Conservation (phyloP, 805 yeast species). For the Yarrowia divulgata region DNA sequence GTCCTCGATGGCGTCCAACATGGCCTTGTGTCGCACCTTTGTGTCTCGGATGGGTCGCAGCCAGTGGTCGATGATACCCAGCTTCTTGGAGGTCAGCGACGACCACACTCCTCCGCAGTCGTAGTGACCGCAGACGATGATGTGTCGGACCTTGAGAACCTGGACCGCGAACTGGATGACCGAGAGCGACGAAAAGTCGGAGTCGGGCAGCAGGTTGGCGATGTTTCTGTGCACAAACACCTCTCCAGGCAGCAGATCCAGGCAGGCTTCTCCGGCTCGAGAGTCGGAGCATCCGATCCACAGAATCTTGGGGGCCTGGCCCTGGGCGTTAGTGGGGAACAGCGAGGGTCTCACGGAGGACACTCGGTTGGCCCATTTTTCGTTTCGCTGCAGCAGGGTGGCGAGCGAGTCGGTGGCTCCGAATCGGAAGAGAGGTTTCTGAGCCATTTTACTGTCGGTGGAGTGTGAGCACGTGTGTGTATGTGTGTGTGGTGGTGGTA, state of each 20-base stretch:
- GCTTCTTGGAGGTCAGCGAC: conserved; percentile 66
- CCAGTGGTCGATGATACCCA: conserved; percentile 78
- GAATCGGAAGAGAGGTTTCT: conserved; percentile 47
- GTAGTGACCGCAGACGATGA: conserved; percentile 91
- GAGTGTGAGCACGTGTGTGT: conserved; percentile 26
- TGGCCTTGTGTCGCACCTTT: conserved; percentile 63
- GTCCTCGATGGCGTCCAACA: conserved; percentile 59
- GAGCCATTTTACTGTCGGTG: conserved; percentile 28
- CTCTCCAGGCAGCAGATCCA: conserved; percentile 88
- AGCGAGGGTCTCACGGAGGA: conserved; percentile 62
- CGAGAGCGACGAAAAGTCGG: conserved; percentile 76
- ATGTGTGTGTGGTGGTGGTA: conserved; percentile 4
- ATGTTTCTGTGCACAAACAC: conserved; percentile 87
- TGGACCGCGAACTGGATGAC: conserved; percentile 89
- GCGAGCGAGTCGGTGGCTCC: conserved; percentile 51
- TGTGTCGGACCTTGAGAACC: conserved; percentile 77
- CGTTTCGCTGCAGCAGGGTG: conserved; percentile 53
- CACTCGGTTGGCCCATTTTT: conserved; percentile 56
- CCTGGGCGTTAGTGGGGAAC: conserved; percentile 71
- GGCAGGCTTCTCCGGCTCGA: conserved; percentile 79
- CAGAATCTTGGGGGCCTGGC: conserved; percentile 90
- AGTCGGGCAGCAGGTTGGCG: conserved; percentile 73
- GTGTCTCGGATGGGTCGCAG: conserved; percentile 69
- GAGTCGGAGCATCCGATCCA: conserved; percentile 97
- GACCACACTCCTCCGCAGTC: conserved; percentile 96